A percentile compares a stretch with the other conserved stretches of the same genome.
phyloP scores from a whole-genome alignment of 139 green algal genomes.

The Chlorella sp. region DNA sequence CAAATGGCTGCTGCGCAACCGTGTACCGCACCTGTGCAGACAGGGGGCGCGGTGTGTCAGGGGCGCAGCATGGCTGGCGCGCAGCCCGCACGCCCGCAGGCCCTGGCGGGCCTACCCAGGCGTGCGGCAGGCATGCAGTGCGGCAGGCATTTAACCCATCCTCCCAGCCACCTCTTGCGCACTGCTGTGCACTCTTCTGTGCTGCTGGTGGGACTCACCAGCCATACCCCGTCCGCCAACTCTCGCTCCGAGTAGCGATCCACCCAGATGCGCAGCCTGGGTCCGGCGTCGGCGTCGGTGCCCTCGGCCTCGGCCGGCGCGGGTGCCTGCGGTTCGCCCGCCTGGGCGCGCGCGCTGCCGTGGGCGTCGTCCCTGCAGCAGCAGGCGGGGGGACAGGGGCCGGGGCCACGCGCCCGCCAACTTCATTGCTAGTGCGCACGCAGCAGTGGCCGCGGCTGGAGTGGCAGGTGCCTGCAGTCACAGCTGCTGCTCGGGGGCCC shows the following conservation, averaged over 20 bases:
- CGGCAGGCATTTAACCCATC: not conserved
- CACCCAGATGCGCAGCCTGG: slow-evolving; percentile 6
- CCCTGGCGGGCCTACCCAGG: too few species aligned
- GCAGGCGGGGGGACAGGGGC: too few species aligned
- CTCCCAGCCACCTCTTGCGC: not conserved
- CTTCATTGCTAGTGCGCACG: not conserved
- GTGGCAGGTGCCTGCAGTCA: not conserved
- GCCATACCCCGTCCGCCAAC: slow-evolving; percentile 23
- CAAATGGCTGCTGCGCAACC: not conserved
- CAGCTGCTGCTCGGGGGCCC: not conserved
- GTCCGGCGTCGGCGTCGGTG: not conserved
- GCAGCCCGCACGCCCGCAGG: not conserved
- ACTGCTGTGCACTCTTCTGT: not conserved
- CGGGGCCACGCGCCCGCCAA: not conserved
- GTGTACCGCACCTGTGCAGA: not conserved
- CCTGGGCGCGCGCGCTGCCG: too few species aligned
- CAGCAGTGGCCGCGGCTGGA: not conserved
- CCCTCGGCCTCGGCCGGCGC: not conserved
- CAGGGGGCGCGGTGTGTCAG: not conserved
- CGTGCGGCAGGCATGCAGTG: not conserved
- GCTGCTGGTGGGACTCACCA: slow-evolving; percentile 5
- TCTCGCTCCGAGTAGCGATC: slow-evolving; percentile 17
- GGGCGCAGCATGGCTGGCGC: not conserved
- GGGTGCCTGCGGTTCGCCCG: too few species aligned
- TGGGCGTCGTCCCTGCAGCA: too few species aligned